A percentile compares a stretch with the other conserved stretches of the same genome.
Evolutionary conservation across 257 asterid genomes (phyloP).

Genomic region (Salvia splendens): DNA sequence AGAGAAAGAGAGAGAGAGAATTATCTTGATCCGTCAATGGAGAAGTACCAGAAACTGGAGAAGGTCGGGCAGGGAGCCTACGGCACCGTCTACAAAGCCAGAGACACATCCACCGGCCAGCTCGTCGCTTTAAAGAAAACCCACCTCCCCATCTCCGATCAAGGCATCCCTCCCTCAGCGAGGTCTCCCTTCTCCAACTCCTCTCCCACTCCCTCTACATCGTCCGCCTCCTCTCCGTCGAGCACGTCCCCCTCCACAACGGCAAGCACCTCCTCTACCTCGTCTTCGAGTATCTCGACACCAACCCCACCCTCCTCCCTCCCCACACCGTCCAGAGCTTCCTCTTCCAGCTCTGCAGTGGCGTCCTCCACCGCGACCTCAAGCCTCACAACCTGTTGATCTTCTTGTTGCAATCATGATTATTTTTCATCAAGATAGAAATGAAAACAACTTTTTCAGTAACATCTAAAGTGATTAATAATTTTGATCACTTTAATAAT

Average conservation of each 20-base stretch:
- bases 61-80: conserved; percentile 97
- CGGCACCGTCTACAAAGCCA: conserved; percentile 97
- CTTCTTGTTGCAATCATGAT: conserved; percentile 4
- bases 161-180: conserved; percentile 92
- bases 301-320: conserved; percentile 70
- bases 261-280: conserved; percentile 90
- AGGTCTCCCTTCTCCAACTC: conserved; percentile 93
- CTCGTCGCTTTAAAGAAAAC: conserved; percentile 93
- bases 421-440: not conserved
- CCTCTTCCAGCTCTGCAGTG: conserved; percentile 82
- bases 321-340: conserved; percentile 68
- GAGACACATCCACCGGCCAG: conserved; percentile 82
- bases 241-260: conserved; percentile 75
- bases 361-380: conserved; percentile 92
- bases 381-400: conserved; percentile 91
- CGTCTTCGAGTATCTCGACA: conserved; percentile 89
- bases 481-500: too few species aligned
- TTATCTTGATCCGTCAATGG: conserved; percentile 30
- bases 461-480: not conserved
- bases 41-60: conserved; percentile 86
- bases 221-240: conserved; percentile 85
- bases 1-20: not conserved
- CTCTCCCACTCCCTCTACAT: conserved; percentile 87
- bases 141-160: conserved; percentile 94
- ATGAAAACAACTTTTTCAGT: not conserved